phyloP scores from a whole-genome alignment of 2,329 filamentous ascomycete genomes.

The Arthroderma uncinatum region DNA sequence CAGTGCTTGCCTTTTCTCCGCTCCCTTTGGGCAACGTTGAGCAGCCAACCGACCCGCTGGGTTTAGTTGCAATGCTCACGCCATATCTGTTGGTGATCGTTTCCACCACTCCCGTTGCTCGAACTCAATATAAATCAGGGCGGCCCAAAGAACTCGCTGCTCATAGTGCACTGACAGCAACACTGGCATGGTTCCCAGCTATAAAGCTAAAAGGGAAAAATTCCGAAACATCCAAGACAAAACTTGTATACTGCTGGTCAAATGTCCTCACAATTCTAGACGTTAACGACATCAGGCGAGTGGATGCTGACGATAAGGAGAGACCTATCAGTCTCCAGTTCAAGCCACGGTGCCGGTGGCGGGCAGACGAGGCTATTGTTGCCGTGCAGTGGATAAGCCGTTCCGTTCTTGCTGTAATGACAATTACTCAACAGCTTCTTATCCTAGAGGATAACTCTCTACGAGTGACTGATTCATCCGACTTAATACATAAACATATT shows the following conservation, averaged over 20 bases:
- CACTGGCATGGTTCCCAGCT: conserved; percentile 92
- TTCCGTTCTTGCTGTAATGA: conserved; percentile 82
- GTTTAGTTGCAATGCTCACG: conserved; percentile 86
- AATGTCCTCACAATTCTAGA: conserved; percentile 93
- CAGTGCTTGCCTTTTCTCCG: conserved; percentile 81
- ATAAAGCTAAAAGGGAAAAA: conserved; percentile 77
- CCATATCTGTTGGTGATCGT: conserved; percentile 94
- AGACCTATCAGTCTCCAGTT: conserved; percentile 72
- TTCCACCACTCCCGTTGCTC: conserved; percentile 88
- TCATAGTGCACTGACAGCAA: conserved; percentile 86
- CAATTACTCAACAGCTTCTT: conserved; percentile 84
- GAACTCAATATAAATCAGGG: conserved; percentile 89
- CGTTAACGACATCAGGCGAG: conserved; percentile 57
- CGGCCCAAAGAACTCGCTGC: conserved; percentile 82
- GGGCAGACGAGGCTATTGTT: conserved; percentile 87
- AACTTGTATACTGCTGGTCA: conserved; percentile 96
- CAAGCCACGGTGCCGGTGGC: conserved; percentile 74
- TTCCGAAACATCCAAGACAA: conserved; percentile 55
- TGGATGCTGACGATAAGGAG: conserved; percentile 53
- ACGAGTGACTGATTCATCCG: conserved; percentile 88
- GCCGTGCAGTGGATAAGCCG: conserved; percentile 94
- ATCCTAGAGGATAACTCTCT: conserved; percentile 83
- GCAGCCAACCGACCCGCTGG: conserved; percentile 73
- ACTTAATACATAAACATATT: conserved; percentile 81
- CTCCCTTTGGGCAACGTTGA: conserved; percentile 91